A percentile compares a stretch with the other conserved stretches of the same genome.
Evolutionary conservation across 1,139 yeast species (phyloP).

Genomic region (Pneumocystis jirovecii): DNA sequence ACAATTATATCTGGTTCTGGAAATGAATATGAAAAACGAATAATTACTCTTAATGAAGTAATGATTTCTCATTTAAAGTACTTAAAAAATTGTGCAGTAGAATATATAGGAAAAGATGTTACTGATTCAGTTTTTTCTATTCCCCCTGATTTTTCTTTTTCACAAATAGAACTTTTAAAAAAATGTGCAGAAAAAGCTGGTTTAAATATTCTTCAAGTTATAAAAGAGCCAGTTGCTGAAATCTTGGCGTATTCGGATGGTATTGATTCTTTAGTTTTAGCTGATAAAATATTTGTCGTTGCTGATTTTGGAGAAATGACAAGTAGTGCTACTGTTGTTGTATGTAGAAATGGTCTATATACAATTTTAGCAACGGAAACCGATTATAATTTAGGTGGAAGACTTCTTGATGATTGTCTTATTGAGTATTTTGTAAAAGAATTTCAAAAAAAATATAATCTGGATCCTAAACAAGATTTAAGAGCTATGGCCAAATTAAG

Average conservation of each 20-base stretch:
- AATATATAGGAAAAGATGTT: constrained; percentile 67
- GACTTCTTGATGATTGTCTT: constrained; percentile 62
- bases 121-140: constrained; percentile 80
- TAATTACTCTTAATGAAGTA: constrained; percentile 57
- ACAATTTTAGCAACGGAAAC: constrained; percentile 81
- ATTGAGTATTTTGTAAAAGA: constrained; percentile 81
- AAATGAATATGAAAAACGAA: constrained; percentile 29
- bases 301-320: constrained; percentile 96
- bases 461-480: constrained; percentile 56
- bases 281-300: constrained; percentile 73
- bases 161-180: constrained; percentile 51
- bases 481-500: constrained; percentile 81
- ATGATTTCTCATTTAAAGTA: constrained; percentile 72
- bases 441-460: constrained; percentile 73
- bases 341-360: constrained; percentile 86
- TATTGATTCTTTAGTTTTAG: constrained; percentile 16
- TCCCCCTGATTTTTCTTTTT: constrained; percentile 73
- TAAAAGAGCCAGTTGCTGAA: constrained; percentile 90
- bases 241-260: constrained; percentile 40
- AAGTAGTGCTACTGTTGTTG: constrained; percentile 87
- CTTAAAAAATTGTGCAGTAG: constrained; percentile 79
- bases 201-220: constrained; percentile 66
- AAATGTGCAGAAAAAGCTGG: constrained; percentile 58
- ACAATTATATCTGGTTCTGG: constrained; percentile 31
- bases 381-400: constrained; percentile 76